Percentiles rank a stretch among this genome's conserved stretches.
These are phyloP conservation scores for Phytopythium oedochilum DNA, from an alignment of 352 stramenopile species.

Conservation along the genomic window DNA sequence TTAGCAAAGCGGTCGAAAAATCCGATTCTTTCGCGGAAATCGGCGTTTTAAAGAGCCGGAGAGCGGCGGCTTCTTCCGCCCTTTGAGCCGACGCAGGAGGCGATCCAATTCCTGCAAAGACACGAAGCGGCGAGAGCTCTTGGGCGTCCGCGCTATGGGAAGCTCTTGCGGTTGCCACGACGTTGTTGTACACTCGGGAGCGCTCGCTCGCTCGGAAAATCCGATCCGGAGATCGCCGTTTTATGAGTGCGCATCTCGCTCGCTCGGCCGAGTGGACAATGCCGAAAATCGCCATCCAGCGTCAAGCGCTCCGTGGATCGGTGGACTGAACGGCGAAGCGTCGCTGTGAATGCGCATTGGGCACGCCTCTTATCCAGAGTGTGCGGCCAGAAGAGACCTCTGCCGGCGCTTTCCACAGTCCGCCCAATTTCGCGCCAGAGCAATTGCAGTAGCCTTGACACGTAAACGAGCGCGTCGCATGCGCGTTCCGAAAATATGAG, in stretches of 20 bases:
- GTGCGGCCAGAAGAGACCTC: too few relatives aligned
- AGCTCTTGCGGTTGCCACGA: background rate
- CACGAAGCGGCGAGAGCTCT: background rate
- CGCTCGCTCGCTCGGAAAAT: background rate
- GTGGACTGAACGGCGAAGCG: too few relatives aligned
- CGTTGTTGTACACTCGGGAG: background rate
- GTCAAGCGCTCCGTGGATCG: too few relatives aligned
- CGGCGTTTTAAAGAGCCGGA: background rate
- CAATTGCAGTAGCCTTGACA: too few relatives aligned
- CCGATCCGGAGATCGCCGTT: background rate
- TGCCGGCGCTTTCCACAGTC: too few relatives aligned
- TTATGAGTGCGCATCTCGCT: background rate
- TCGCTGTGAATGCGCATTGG: too few relatives aligned
- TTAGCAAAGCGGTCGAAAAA: background rate
- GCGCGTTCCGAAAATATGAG: too few relatives aligned
- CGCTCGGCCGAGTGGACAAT: background rate
- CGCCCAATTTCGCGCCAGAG: too few relatives aligned
- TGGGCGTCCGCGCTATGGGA: background rate
- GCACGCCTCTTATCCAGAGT: too few relatives aligned
- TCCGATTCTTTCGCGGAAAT: background rate
- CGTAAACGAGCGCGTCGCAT: too few relatives aligned
- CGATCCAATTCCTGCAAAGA: too few relatives aligned
- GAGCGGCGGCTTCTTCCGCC: background rate
- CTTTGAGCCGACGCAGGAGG: too few relatives aligned
- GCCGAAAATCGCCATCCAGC: background rate